phyloP scores from a whole-genome alignment of 768 basidiomycete species.

The Lactifluus echinatus region DNA sequence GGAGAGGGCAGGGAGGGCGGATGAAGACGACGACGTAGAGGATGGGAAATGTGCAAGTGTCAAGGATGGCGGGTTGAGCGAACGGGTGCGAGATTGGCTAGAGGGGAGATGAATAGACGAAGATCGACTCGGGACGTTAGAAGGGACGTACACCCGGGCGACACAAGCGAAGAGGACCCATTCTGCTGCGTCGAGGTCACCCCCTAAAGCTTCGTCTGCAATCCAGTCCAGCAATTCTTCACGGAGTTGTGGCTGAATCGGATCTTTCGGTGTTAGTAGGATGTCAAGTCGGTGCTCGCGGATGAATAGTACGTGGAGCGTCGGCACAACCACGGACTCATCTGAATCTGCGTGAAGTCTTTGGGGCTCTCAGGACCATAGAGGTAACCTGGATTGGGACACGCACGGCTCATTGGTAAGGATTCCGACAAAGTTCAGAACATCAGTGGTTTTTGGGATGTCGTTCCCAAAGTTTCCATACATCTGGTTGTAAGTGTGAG shows the following conservation, averaged over 20 bases:
- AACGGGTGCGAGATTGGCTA: conserved; percentile 60
- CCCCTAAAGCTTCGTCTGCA: conserved; percentile 56
- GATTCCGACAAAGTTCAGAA: conserved; percentile 69
- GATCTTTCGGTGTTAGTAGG: conserved; percentile 12
- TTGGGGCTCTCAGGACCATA: neutral
- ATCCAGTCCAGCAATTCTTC: conserved; percentile 63
- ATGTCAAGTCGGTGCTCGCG: conserved; percentile 32
- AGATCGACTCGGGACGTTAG: neutral
- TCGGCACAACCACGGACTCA: conserved; percentile 40
- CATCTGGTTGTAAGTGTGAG: conserved; percentile 35
- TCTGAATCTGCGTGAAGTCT: conserved; percentile 32
- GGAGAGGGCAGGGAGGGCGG: conserved; percentile 38
- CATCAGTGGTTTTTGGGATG: conserved; percentile 48
- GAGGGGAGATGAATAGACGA: conserved; percentile 1
- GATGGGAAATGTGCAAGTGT: conserved; percentile 56
- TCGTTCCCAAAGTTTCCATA: conserved; percentile 43
- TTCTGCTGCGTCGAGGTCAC: conserved; percentile 62
- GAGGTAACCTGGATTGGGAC: neutral
- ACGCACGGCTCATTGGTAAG: conserved; percentile 56
- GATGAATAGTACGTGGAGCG: conserved; percentile 60
- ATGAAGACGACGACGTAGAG: conserved; percentile 21
- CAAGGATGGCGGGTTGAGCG: conserved; percentile 59
- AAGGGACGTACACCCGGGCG: conserved; percentile 49
- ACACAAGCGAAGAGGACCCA: conserved; percentile 59
- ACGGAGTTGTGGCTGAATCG: conserved; percentile 29